Conservation (phyloP, 768 basidiomycete genomes). For the Boletus subparvulus region DNA sequence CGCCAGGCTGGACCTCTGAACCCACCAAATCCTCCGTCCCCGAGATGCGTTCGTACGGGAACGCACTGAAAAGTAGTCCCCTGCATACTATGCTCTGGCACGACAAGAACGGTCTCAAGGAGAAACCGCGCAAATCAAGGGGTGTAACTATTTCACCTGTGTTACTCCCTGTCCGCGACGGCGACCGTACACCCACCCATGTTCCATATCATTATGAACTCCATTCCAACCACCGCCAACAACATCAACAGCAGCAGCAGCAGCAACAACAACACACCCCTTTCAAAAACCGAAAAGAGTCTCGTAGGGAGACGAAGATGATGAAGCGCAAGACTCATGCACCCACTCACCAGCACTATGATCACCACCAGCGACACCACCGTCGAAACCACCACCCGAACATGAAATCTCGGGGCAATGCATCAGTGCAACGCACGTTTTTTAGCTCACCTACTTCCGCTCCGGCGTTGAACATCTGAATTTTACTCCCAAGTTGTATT, state of each 20-base stretch:
- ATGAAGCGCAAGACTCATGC: conserved; percentile 58
- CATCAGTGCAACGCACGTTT: conserved; percentile 52
- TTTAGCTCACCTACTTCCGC: conserved; percentile 36
- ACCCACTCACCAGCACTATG: conserved; percentile 36
- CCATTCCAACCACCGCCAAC: conserved; percentile 38
- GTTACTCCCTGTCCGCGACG: conserved; percentile 50
- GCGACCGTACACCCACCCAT: conserved; percentile 55
- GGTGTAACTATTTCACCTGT: conserved; percentile 50
- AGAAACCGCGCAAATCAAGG: conserved; percentile 28
- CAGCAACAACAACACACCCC: conserved; percentile 33
- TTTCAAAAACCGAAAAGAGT: conserved; percentile 61
- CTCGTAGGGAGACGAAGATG: conserved; percentile 65
- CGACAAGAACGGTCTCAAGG: conserved; percentile 25
- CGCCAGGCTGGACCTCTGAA: conserved; percentile 32
- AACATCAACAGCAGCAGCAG: conserved; percentile 13
- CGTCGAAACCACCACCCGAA: conserved; percentile 65
- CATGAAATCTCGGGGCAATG: conserved; percentile 54
- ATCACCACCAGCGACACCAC: conserved; percentile 49
- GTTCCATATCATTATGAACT: conserved; percentile 33
- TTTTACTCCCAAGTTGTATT: conserved; percentile 21
- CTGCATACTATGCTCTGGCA: conserved; percentile 57
- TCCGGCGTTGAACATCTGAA: conserved; percentile 30
- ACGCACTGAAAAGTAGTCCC: conserved; percentile 55
- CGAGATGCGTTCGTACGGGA: conserved; percentile 30
- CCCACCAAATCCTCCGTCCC: conserved; percentile 16